phyloP scores from a whole-genome alignment of 2,329 filamentous ascomycete genomes.

The Xylaria arbuscula region DNA sequence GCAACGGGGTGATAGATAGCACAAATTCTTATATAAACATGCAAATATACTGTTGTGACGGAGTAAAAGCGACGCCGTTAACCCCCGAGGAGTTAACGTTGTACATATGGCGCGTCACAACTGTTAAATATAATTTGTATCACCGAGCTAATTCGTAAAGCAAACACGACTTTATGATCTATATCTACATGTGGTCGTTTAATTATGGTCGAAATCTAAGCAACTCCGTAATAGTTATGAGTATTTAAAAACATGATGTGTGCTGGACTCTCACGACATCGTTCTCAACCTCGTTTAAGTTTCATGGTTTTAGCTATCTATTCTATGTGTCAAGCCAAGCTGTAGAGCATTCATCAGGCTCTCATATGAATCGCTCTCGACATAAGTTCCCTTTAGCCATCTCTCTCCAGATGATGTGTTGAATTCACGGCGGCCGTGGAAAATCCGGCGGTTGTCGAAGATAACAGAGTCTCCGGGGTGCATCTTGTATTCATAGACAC shows the following conservation, averaged over 20 bases:
- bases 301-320: not conserved
- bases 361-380: constrained; percentile 60
- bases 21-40: not conserved
- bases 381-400: constrained; percentile 88
- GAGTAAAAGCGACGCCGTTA: no score
- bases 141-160: not conserved
- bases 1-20: not conserved
- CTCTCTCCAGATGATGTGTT: constrained; percentile 73
- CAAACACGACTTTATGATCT: not conserved
- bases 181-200: no score
- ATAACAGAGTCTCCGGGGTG: constrained; percentile 87
- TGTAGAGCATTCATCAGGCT: constrained; percentile 32
- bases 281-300: no score
- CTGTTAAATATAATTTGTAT: not conserved
- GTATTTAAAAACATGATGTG: no score
- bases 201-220: no score
- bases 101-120: no score
- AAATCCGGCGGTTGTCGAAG: constrained; percentile 88
- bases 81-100: no score
- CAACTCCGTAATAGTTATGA: no score
- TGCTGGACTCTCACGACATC: no score
- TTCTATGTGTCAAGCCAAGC: not conserved
- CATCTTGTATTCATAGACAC: constrained; percentile 77
- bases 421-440: constrained; percentile 86
- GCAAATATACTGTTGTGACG: no score